A percentile compares a stretch with the other conserved stretches of the same genome.
phyloP scores from a whole-genome alignment of 257 asterid species.

The Eustoma russellianum region DNA sequence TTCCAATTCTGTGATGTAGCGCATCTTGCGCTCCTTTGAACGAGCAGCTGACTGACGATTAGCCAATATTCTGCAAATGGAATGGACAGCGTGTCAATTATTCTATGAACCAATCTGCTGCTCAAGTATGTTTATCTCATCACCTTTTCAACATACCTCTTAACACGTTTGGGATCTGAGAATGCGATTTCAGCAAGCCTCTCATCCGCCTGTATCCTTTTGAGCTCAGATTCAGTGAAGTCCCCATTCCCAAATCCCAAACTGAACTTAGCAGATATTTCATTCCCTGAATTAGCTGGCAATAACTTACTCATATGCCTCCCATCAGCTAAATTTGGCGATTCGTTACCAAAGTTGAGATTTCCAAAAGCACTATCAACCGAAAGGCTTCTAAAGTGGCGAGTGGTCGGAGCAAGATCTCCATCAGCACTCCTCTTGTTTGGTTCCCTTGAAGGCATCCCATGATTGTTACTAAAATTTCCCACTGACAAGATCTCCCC shows the following conservation, averaged over 20 bases:
- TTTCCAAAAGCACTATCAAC: conserved; percentile 70
- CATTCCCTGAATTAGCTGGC: conserved; percentile 49
- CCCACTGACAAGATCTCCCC: conserved; percentile 22
- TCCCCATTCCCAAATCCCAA: conserved; percentile 65
- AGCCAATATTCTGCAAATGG: conserved; percentile 64
- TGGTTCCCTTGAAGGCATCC: conserved; percentile 28
- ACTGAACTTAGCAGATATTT: conserved; percentile 27
- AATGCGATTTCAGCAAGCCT: conserved; percentile 72
- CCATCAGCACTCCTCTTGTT: conserved; percentile 49
- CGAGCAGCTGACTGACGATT: conserved; percentile 97
- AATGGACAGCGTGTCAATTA: conserved; percentile 2
- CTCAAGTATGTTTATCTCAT: background rate
- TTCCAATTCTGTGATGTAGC: conserved; percentile 87
- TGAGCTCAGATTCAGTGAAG: conserved; percentile 66
- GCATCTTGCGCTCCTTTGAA: conserved; percentile 86
- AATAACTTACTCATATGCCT: conserved; percentile 39
- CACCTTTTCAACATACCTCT: conserved; percentile 38
- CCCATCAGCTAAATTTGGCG: conserved; percentile 32
- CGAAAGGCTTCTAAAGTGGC: conserved; percentile 79
- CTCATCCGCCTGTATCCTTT: conserved; percentile 76
- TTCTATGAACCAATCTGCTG: background rate
- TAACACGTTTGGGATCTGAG: conserved; percentile 81
- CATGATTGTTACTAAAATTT: conserved; percentile 10
- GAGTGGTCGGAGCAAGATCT: conserved; percentile 40
- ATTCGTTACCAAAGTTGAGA: conserved; percentile 41